Evolutionary conservation across 2,329 filamentous ascomycete genomes (phyloP), one percentile per base, ranked within the genome.

Genomic region (Fusarium sp.): DNA sequence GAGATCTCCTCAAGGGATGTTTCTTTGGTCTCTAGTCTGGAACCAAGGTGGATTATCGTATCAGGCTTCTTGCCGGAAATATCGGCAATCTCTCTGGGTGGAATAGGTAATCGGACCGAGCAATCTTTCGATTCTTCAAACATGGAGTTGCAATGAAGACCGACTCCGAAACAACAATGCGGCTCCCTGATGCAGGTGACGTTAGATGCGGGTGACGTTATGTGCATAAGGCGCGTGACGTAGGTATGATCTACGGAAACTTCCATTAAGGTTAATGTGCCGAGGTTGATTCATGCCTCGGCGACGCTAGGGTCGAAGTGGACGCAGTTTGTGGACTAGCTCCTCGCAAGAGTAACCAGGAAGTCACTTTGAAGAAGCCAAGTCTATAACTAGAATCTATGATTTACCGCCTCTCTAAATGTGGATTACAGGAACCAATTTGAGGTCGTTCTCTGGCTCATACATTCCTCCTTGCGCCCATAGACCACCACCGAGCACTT

Each of bases 401-500:
- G 33, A 27, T 39, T 7, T 58, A 8, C 33, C 27, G 27, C 5
- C 27, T 57, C 31, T 58, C 52, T 24, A 16, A 39, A 57, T 37
- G 8, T 27, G 9, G 33, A 39, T 57, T 35, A 7, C 2, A 37
- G 24, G 8, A 57, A n/a, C 20, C 54, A 57, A 10, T 22, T 27
- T 58, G 5, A 27, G n/a, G 14, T 11, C 4, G 5, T 5, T 39
- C 13, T 18, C 20, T 8, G 27, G 0, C 33, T 58, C 20, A 33
- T 24, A 50, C 31, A 31, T 60, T 57, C 16, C 13, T 45, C 10
- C 45, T 61, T 22, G 56, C 62, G 24, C 62, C 31, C 67, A 69
- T 69, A 6, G 62, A 62, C 67, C 67, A 65, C 67, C 67, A 69
- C 62, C 62, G 48, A 35, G 62, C 37, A 52, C 67, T 69, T 7